Base-by-base conservation (phyloP, 805 yeast species). In the Candida easanensis region DNA sequence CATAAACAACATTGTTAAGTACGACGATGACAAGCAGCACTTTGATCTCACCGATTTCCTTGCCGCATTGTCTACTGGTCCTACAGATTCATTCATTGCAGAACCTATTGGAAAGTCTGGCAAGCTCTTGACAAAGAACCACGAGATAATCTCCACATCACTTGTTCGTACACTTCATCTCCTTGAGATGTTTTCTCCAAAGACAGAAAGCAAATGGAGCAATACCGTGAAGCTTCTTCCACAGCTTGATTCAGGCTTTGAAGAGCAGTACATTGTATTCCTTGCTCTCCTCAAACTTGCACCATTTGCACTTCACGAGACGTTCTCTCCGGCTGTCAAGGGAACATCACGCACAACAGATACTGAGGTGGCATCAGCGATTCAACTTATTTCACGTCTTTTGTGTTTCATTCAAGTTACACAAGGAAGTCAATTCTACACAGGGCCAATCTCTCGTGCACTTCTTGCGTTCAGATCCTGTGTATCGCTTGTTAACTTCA, bases 381-480 rank as follows among this genome's bases (percentile, higher is more conserved):
- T 73, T 14, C 56, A 66, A 19, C 53, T 80, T 35, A 61, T 79
- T 17, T 62, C 79, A 7, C 73, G 84, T 49, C 60, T 80, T 10
- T 65, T 77, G 14, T 61, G 75, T 3, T 60, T 79, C 5, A 63
- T 78, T 30, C 64, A 71, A 16, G 56, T 73, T 3, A 68, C 72
- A 4, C 81, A 82, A 19, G 19, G 33, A 35, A 69, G 66, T 55
- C 78, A 78, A 21, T 69, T 69, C 31, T 82, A 78, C 63, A 74
- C 75, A 35, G 90, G 90, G 2, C 89, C 88, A 13, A 69, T 88
- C 26, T 84, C 88, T 15, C 76, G 82, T 51, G 74, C 77, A 30
- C 66, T 87, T 27, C 67, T 86, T 38, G 75, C 79, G 34, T 84
- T 83, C 60, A 74, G 89, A 56, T 81, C 88, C 16, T 78, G 79